Percentiles rank a stretch among this genome's conserved stretches.
These are phyloP conservation scores for Calcarisporium arbuscula DNA, from an alignment of 2,329 filamentous ascomycete species.

Conservation along the genomic window DNA sequence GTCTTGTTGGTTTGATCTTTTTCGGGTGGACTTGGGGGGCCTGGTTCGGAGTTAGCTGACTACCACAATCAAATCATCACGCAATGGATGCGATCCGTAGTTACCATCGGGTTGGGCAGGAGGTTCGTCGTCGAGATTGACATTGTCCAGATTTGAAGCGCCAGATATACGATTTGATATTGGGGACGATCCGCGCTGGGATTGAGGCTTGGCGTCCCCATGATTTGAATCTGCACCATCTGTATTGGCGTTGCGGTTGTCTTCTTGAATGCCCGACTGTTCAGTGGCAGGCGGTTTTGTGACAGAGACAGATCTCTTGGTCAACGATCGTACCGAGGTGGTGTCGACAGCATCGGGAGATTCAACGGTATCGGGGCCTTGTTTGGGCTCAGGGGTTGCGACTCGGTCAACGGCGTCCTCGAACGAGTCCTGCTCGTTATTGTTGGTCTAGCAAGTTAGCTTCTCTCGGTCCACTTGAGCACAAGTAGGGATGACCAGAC, in stretches of 20 bases:
- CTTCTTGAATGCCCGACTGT: too few species aligned
- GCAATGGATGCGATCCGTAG: too few species aligned
- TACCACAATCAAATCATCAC: too few species aligned
- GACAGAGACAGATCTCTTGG: constrained; percentile 34
- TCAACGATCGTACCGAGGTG: constrained; percentile 58
- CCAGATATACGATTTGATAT: constrained; percentile 39
- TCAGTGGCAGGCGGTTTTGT: constrained; percentile 21
- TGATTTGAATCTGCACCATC: constrained; percentile 10
- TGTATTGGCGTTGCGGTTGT: constrained; percentile 11
- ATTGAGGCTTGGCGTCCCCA: constrained; percentile 6
- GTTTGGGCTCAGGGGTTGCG: too few species aligned
- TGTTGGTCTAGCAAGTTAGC: too few species aligned
- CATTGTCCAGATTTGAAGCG: constrained; percentile 48
- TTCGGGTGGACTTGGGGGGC: constrained; percentile 24
- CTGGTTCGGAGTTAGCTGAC: constrained; percentile 17
- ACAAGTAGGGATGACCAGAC: constrained; percentile 15
- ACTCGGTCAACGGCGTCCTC: too few species aligned
- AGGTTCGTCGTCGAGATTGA: constrained; percentile 60
- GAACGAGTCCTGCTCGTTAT: constrained; percentile 45
- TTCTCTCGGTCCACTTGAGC: too few species aligned
- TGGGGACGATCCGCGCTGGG: constrained; percentile 29
- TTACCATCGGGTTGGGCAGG: constrained; percentile 27
- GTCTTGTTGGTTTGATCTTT: constrained; percentile 44
- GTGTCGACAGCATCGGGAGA: constrained; percentile 67
- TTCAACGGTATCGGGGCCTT: too few species aligned